Conservation (phyloP, 1,139 yeast genomes). For the Diutina pseudorugosa region DNA sequence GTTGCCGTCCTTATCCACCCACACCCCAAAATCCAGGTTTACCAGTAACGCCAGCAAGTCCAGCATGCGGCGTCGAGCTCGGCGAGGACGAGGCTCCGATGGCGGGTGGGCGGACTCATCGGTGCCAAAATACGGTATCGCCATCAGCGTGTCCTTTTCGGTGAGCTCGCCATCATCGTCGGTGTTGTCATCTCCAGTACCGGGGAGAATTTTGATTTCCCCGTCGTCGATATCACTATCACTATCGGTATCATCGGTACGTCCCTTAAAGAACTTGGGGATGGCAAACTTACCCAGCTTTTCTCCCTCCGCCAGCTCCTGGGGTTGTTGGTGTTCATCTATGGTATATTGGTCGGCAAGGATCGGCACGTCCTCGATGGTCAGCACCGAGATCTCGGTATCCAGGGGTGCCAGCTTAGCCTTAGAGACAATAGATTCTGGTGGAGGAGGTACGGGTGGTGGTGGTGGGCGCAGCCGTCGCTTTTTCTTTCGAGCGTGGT, state of each 20-base stretch:
- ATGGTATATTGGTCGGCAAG: background rate
- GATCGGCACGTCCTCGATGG: background rate
- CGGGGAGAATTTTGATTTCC: background rate
- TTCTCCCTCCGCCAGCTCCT: background rate
- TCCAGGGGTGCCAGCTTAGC: background rate
- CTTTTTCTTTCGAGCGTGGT: background rate
- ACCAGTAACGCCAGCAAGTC: slow-evolving; percentile 1
- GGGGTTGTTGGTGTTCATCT: background rate
- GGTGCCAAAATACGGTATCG: background rate
- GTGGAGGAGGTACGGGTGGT: background rate
- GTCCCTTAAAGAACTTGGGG: background rate
- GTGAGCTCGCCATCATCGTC: background rate
- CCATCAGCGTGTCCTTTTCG: background rate
- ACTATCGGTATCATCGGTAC: background rate
- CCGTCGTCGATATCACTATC: slow-evolving; percentile 2
- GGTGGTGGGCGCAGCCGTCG: background rate
- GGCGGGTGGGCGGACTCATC: background rate
- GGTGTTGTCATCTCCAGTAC: background rate
- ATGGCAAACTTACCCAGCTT: background rate
- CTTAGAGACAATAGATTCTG: background rate
- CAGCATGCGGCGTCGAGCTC: background rate
- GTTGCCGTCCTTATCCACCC: slow-evolving; percentile 1
- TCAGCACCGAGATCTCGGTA: background rate
- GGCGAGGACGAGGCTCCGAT: background rate
- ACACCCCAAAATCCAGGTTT: background rate